phyloP scores from a whole-genome alignment of 768 basidiomycete species.

The Favolaschia claudopus region DNA sequence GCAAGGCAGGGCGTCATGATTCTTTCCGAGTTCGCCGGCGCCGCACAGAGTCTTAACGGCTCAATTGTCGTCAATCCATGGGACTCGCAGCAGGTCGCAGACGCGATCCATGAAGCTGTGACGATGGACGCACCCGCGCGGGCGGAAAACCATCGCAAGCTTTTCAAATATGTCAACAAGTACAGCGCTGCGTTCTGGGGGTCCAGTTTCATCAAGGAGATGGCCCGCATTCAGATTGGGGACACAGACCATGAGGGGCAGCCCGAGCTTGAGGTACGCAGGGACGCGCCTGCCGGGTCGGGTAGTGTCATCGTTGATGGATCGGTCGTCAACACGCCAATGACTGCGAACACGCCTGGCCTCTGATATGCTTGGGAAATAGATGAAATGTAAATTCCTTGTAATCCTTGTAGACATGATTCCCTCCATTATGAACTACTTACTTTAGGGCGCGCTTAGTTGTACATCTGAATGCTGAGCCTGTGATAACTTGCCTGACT shows the following conservation, averaged over 20 bases:
- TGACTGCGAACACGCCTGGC: neutral
- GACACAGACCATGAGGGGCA: conserved; percentile 46
- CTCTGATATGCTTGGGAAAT: neutral
- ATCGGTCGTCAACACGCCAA: conserved; percentile 30
- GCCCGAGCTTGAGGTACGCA: conserved; percentile 41
- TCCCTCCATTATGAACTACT: too few relatives aligned
- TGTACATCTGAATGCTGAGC: too few relatives aligned
- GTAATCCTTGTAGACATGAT: conserved; percentile 22
- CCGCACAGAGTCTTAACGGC: conserved; percentile 94
- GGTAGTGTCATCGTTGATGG: conserved; percentile 51
- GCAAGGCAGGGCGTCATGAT: conserved; percentile 96
- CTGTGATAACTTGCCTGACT: too few relatives aligned
- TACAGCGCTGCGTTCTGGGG: conserved; percentile 96
- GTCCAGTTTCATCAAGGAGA: conserved; percentile 87
- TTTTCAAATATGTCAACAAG: conserved; percentile 96
- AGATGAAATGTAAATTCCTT: conserved; percentile 19
- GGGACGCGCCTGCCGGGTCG: conserved; percentile 42
- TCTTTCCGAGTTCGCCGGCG: conserved; percentile 97
- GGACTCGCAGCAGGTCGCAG: conserved; percentile 98
- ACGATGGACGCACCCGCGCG: conserved; percentile 84
- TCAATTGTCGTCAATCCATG: conserved; percentile 98
- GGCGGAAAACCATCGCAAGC: conserved; percentile 93
- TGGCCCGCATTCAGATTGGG: conserved; percentile 64
- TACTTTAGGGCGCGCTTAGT: too few relatives aligned
- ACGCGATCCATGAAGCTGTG: conserved; percentile 96